A percentile compares a stretch with the other conserved stretches of the same genome.
Evolutionary conservation across 2,329 filamentous ascomycete species (phyloP).

Genomic region (Penicillium sp.): DNA sequence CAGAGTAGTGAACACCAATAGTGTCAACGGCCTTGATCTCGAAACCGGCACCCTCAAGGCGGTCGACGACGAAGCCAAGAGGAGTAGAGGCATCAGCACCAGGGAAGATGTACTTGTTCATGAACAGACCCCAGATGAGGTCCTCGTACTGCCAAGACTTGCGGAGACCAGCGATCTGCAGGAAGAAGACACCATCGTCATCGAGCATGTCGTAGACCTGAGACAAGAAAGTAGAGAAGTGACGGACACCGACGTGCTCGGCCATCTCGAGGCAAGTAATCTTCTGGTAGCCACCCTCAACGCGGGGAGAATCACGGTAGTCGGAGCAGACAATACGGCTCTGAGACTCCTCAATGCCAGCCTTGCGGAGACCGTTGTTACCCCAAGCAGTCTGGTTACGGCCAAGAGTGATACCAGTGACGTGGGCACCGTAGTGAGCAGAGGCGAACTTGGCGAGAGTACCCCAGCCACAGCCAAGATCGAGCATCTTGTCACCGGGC

Average conservation of each 20-base stretch:
- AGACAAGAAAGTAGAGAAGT: slow-evolving; percentile 78
- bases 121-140: slow-evolving; percentile 96
- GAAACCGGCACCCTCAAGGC: slow-evolving; percentile 83
- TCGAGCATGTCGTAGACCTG: slow-evolving; percentile 96
- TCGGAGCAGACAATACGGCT: slow-evolving; percentile 94
- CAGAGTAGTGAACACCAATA: slow-evolving; percentile 94
- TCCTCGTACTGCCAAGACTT: slow-evolving; percentile 98
- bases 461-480: slow-evolving; percentile 98
- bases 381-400: slow-evolving; percentile 98
- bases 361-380: slow-evolving; percentile 83
- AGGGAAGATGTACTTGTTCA: slow-evolving; percentile 99
- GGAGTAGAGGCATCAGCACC: slow-evolving; percentile 95
- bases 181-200: slow-evolving; percentile 93
- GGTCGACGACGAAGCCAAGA: slow-evolving; percentile 83
- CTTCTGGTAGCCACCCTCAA: slow-evolving; percentile 82
- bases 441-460: slow-evolving; percentile 93
- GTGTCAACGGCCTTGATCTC: slow-evolving; percentile 94
- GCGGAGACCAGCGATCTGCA: slow-evolving; percentile 92
- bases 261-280: slow-evolving; percentile 99
- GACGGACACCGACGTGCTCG: slow-evolving; percentile 94
- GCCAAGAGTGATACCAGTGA: slow-evolving; percentile 90
- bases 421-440: slow-evolving; percentile 84
- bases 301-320: slow-evolving; percentile 90
- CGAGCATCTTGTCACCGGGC: slow-evolving; percentile 80
- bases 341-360: slow-evolving; percentile 83